phyloP scores from a whole-genome alignment of 257 asterid species.

The Misopates orontium region DNA sequence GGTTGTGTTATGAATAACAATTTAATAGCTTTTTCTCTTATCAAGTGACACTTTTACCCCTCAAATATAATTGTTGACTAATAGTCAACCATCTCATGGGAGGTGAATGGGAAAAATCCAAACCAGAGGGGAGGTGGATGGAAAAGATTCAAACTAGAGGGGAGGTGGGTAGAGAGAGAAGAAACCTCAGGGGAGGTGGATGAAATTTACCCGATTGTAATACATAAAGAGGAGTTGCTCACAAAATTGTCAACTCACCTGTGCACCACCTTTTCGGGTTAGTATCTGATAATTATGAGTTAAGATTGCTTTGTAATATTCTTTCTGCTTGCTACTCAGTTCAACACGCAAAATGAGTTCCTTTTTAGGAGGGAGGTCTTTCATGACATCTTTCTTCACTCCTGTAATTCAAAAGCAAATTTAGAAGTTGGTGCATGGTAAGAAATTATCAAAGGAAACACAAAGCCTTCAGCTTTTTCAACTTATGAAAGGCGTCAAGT shows the following conservation, averaged over 20 bases:
- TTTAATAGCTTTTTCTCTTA: too few relatives aligned
- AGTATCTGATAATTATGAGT: slow-evolving; percentile 91
- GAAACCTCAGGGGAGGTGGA: too few relatives aligned
- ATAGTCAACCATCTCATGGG: too few relatives aligned
- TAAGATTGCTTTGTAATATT: slow-evolving; percentile 91
- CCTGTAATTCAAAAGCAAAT: slow-evolving; percentile 51
- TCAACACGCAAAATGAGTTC: slow-evolving; percentile 96
- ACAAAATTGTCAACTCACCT: slow-evolving; percentile 49
- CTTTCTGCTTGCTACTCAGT: slow-evolving; percentile 92
- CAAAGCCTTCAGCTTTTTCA: slow-evolving; percentile 5
- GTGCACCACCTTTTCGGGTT: slow-evolving; percentile 98
- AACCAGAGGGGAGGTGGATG: too few relatives aligned
- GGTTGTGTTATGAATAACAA: too few relatives aligned
- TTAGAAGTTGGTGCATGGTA: slow-evolving; percentile 22
- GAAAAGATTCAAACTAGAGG: too few relatives aligned
- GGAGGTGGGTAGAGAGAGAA: too few relatives aligned
- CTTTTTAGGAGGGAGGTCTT: slow-evolving; percentile 92
- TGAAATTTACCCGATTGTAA: too few relatives aligned
- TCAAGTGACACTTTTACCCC: too few relatives aligned
- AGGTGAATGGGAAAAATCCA: too few relatives aligned
- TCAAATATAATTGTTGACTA: too few relatives aligned
- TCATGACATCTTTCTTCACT: slow-evolving; percentile 95
- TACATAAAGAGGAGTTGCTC: slow-evolving; percentile 24
- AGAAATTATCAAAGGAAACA: slow-evolving; percentile 15
- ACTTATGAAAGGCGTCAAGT: slow-evolving; percentile 9